These are phyloP conservation scores for Canavalia gladiata DNA, from an alignment of 306 rosid species.

Conservation along the genomic window DNA sequence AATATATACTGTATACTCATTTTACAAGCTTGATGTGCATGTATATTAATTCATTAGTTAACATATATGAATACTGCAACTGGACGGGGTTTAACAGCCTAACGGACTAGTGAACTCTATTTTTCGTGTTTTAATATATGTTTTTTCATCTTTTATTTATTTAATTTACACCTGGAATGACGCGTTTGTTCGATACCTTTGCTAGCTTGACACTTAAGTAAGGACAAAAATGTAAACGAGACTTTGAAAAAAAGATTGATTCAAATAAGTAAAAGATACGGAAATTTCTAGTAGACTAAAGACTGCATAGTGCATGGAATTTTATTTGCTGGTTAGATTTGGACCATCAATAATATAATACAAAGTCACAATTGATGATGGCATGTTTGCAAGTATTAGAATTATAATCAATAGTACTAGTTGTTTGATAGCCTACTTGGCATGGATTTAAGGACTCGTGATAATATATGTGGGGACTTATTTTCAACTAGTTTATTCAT, in stretches of 20 bases:
- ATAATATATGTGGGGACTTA: too few species aligned
- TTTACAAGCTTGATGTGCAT: background rate
- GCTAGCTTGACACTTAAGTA: background rate
- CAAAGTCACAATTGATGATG: background rate
- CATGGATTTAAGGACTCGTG: background rate
- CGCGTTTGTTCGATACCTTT: background rate
- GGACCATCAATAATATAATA: constrained; percentile 1
- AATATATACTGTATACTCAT: background rate
- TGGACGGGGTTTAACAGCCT: background rate
- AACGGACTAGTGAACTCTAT: background rate
- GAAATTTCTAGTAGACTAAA: background rate
- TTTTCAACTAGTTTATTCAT: too few species aligned
- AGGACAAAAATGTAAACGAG: background rate
- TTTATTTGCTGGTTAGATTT: constrained; percentile 1
- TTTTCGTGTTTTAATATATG: background rate
- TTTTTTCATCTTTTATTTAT: background rate
- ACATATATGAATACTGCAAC: background rate
- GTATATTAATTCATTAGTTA: background rate
- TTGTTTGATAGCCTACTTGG: background rate
- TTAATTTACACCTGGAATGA: background rate
- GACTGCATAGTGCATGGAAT: background rate
- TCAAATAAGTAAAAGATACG: background rate
- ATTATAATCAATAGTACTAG: background rate
- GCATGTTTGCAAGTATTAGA: background rate
- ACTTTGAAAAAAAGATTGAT: background rate